Conservation (phyloP, 305 asterid genomes). For the Ruellia speciosa region DNA sequence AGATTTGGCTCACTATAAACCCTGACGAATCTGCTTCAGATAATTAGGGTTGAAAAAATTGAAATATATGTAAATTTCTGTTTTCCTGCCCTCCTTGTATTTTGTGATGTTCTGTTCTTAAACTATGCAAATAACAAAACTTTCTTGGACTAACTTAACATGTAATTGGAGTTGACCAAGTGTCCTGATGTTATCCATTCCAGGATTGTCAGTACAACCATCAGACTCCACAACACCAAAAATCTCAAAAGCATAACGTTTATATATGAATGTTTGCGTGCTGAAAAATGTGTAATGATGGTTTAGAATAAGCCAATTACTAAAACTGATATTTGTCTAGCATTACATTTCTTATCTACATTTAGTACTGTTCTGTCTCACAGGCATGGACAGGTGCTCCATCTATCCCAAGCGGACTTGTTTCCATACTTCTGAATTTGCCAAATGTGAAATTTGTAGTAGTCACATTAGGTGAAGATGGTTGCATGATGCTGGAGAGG, state of each 20-base stretch:
- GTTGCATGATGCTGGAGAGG: slow-evolving; percentile 41
- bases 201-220: background rate
- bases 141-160: too few relatives aligned
- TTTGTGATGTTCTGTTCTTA: too few relatives aligned
- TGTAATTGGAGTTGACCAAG: too few relatives aligned
- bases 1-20: background rate
- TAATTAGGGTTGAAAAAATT: background rate
- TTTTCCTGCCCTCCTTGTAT: too few relatives aligned
- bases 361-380: slow-evolving; percentile 12
- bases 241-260: background rate
- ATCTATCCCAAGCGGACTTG: slow-evolving; percentile 68
- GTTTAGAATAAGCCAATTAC: too few relatives aligned
- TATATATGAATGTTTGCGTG: too few relatives aligned
- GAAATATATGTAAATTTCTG: background rate
- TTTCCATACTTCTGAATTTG: slow-evolving; percentile 67
- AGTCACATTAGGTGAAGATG: slow-evolving; percentile 38
- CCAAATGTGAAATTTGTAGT: slow-evolving; percentile 44
- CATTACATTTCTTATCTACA: background rate
- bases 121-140: too few relatives aligned
- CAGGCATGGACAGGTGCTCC: slow-evolving; percentile 57
- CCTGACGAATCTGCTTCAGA: too few relatives aligned
- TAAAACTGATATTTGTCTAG: background rate
- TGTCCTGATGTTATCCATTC: background rate
- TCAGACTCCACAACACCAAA: background rate
- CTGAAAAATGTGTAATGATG: too few relatives aligned